These are phyloP conservation scores for Picocystis sp. DNA, from an alignment of 163 green algal genomes.

Conservation along the genomic window DNA sequence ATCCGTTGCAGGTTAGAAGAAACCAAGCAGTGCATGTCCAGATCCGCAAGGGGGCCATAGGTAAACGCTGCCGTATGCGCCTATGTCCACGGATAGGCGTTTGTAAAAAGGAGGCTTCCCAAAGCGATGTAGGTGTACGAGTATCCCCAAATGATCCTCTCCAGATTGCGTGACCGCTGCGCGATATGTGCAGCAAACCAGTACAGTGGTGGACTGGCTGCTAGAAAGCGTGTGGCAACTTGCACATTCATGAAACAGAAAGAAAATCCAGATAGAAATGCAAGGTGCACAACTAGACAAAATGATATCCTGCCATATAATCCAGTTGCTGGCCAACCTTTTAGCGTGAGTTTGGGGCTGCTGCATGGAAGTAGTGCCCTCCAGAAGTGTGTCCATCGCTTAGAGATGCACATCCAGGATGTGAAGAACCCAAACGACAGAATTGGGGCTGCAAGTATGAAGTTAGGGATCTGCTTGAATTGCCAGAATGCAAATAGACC, in stretches of 20 bases:
- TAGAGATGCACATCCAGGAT: constrained; percentile 1
- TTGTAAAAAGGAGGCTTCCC: constrained; percentile 49
- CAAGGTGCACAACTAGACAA: background rate
- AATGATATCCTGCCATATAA: background rate
- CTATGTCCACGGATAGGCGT: constrained; percentile 70
- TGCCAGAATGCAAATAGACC: background rate
- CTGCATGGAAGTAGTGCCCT: no score
- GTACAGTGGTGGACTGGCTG: constrained; percentile 49
- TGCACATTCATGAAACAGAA: constrained; percentile 8
- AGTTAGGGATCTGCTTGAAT: constrained; percentile 39
- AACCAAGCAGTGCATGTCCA: no score
- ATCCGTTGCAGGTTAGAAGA: no score
- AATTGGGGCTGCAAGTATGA: constrained; percentile 50
- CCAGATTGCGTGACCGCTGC: background rate
- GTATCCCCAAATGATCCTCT: constrained; percentile 35
- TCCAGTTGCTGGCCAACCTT: background rate
- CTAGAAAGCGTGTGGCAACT: constrained; percentile 71
- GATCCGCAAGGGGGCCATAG: no score
- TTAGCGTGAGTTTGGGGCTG: background rate
- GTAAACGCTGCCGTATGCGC: no score
- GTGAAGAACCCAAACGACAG: background rate
- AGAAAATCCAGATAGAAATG: background rate
- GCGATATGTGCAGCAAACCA: constrained; percentile 43
- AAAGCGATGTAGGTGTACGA: constrained; percentile 30
- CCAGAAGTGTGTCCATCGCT: background rate